Conservation (phyloP, 2,329 filamentous ascomycete genomes). For the Talaromyces sp. region DNA sequence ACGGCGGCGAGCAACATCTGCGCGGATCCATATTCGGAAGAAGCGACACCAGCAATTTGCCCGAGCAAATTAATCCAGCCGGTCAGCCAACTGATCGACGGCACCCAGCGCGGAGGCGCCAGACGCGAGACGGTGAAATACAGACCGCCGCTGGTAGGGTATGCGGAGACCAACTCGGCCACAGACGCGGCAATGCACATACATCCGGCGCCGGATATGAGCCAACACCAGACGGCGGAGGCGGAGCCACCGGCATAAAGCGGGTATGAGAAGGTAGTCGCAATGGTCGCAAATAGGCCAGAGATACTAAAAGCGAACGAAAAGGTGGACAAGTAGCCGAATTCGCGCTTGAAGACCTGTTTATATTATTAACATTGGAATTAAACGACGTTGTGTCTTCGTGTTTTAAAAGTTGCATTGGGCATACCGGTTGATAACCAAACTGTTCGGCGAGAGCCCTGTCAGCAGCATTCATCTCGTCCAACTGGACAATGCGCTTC, state of each 20-base stretch:
- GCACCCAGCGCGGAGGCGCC: constrained; percentile 47
- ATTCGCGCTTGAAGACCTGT: constrained; percentile 58
- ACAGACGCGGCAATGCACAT: constrained; percentile 56
- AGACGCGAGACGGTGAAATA: constrained; percentile 58
- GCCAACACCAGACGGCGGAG: constrained; percentile 58
- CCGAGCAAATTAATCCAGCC: constrained; percentile 54
- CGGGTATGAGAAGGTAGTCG: constrained; percentile 56
- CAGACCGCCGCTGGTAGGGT: constrained; percentile 55
- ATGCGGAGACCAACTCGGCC: constrained; percentile 56
- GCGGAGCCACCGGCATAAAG: constrained; percentile 50
- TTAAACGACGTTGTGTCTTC: neutral
- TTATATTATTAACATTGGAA: neutral
- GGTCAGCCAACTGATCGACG: constrained; percentile 50
- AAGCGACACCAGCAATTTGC: constrained; percentile 54
- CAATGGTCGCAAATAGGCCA: constrained; percentile 55
- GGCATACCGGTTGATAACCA: constrained; percentile 31
- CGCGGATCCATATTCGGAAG: constrained; percentile 56
- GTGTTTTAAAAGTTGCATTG: neutral
- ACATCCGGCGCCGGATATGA: constrained; percentile 55
- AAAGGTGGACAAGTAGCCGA: constrained; percentile 57
- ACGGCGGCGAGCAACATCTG: constrained; percentile 48
- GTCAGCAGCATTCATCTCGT: constrained; percentile 27
- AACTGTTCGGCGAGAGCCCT: constrained; percentile 30
- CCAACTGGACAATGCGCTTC: constrained; percentile 22
- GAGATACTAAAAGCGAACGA: constrained; percentile 59